Evolutionary conservation across 2,329 filamentous ascomycete genomes (phyloP), one percentile per base, ranked within the genome.

Genomic region (Pyrenophora tritici-repentis): DNA sequence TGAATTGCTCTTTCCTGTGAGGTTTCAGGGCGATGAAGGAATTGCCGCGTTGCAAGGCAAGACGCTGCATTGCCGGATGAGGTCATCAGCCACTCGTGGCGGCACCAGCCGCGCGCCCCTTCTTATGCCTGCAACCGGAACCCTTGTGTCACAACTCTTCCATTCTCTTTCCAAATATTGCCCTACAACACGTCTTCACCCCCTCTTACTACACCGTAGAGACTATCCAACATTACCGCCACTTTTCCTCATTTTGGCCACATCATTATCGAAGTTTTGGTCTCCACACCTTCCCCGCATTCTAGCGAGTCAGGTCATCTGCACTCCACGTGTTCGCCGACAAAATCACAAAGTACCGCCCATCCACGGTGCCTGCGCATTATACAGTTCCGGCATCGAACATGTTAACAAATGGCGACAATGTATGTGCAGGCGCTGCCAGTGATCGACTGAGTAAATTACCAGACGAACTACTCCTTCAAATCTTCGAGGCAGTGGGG

Each of bases 381-480:
- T 36, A 14, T 39, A 47, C 40, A 10, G 29, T 17, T 31, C 34
- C 17, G 35, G 45, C 35, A 24, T 48, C 44, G 35, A 42, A 31
- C 16, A 43, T 44, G 32, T 24, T 42, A 10, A 14, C 24, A 13
- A 46, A 53, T 17, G 36, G 35, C 22, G 36, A 41, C 53, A 42
- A 18, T n/a, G 41, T 29, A 3, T 33, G 29, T 26, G 34, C 34
- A 10, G 29, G 18, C 40, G 31, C 31, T 35, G 24, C 24, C 17
- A 14, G 43, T 35, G 63, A 66, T 33, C 56, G 40, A 17, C 39
- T 66, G 24, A 61, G 57, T 20, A 50, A 47, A 4, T 50, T 70
- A 18, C 66, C 67, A 8, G 67, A 70, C 45, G 67, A 67, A 44
- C 50, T 70, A n/a, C 47, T 70, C n/a, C 55, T 69, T 16, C 66